These are phyloP conservation scores for Aspergillus fumigatus DNA, from an alignment of 2,329 filamentous ascomycete species.

Conservation along the genomic window DNA sequence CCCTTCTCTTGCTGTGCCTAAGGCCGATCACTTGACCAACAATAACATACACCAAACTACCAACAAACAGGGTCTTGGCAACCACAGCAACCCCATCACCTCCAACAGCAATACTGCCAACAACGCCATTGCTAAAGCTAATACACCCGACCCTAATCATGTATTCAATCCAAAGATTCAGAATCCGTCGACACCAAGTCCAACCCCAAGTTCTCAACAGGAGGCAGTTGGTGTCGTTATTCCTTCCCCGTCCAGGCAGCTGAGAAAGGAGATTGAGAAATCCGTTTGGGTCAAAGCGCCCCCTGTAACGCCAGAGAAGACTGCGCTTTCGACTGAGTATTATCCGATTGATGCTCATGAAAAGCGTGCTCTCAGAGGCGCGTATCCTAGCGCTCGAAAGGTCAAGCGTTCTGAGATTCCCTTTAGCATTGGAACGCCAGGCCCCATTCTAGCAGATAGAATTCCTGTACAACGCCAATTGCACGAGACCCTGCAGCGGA, in stretches of 20 bases:
- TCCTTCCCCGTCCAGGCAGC: conserved; percentile 19
- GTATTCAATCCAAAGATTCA: conserved; percentile 1
- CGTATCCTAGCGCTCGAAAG: conserved; percentile 14
- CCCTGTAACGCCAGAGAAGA: neutral
- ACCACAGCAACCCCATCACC: neutral
- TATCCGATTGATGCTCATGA: conserved; percentile 22
- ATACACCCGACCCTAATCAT: neutral
- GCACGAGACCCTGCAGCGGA: conserved; percentile 16
- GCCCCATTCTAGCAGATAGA: conserved; percentile 6
- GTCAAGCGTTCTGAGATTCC: conserved; percentile 10
- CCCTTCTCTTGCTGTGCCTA: neutral
- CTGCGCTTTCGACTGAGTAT: conserved; percentile 16
- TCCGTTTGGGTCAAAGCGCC: conserved; percentile 3
- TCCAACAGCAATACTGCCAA: neutral
- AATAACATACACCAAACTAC: neutral
- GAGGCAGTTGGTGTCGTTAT: conserved; percentile 18
- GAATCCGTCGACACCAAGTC: conserved; percentile 5
- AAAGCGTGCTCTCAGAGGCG: conserved; percentile 13
- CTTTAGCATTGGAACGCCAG: conserved; percentile 5
- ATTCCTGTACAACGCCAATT: conserved; percentile 9
- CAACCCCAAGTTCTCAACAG: neutral
- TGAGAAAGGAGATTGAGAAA: conserved; percentile 12
- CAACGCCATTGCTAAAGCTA: neutral
- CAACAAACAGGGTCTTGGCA: neutral
- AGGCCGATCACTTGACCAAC: neutral